Base-by-base conservation (phyloP, 495 filamentous ascomycete genomes). In the Xylaria acuta region DNA sequence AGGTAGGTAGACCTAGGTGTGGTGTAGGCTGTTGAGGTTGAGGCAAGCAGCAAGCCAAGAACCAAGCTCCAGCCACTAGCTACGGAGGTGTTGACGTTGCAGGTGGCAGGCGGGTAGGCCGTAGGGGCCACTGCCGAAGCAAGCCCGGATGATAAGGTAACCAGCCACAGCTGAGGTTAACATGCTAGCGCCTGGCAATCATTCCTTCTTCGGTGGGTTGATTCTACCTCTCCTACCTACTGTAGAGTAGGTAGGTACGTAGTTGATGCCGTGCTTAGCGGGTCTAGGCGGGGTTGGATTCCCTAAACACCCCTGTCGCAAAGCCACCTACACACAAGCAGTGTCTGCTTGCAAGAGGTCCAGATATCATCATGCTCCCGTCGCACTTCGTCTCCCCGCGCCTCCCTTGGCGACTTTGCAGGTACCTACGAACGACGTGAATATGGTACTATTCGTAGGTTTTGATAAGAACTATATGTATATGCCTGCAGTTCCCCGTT, bases 51-150 rank as follows among this genome's bases (percentile, higher is more conserved):
- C 65, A 27, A n/a, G 38, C 38, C 40, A 49, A 49, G 34, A 18
- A 49, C 18, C 38, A 70, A 71, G 69, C 69, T 71, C 56, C 69
- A 71, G 69, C 69, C 69, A 71, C 59, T 51, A 45, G 27, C 16
- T 38, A 27, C 5, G 49, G 30, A 32, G 49, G 47, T 65, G 60
- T 56, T 71, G 62, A 45, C 59, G 60, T 71, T 70, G 36, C 32
- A 59, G 38, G 66, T 62, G 51, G 34, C 66, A 59, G 66, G 7
- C n/a, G n/a, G 36, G 20, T 69, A 47, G 38, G 22, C n/a, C 25
- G n/a, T 45, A 47, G n/a, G 45, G 60, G 49, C 49, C 49, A 56
- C 25, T 25, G 27, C 36, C n/a, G 45, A 36, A 40, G 66, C 51
- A 54, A 43, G 30, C 30, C 45, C 30, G 40, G 27, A 25, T n/a